Percentiles rank a stretch among this genome's conserved stretches.
These are phyloP conservation scores for Leishmania braziliensis DNA, from an alignment of 208 protist species.

Conservation along the genomic window DNA sequence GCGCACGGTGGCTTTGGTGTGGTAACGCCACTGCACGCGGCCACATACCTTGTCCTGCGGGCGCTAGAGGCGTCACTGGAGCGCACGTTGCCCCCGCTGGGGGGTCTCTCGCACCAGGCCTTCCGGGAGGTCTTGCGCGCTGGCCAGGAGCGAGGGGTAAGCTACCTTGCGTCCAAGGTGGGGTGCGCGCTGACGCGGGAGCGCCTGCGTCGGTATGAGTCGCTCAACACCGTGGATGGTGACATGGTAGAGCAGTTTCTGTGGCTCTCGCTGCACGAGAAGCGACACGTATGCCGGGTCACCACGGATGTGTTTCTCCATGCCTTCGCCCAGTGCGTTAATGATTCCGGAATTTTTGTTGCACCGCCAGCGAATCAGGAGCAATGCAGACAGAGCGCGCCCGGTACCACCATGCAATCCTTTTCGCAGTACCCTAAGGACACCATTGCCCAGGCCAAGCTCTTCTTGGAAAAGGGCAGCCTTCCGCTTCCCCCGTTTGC, in stretches of 20 bases:
- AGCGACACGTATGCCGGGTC: slow-evolving; percentile 17
- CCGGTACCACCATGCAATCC: neutral
- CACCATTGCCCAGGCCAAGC: slow-evolving; percentile 1
- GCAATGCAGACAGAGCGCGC: slow-evolving; percentile 3
- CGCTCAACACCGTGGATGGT: slow-evolving; percentile 42
- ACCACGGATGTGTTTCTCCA: slow-evolving; percentile 9
- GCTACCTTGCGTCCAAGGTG: slow-evolving; percentile 22
- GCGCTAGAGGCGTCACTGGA: slow-evolving; percentile 54
- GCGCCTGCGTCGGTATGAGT: slow-evolving; percentile 14
- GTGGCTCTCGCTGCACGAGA: slow-evolving; percentile 6
- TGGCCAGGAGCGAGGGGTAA: slow-evolving; percentile 57
- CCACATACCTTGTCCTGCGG: slow-evolving; percentile 59
- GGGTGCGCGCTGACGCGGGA: slow-evolving; percentile 19
- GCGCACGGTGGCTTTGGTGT: slow-evolving; percentile 76
- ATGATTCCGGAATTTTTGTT: slow-evolving; percentile 13
- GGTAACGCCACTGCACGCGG: slow-evolving; percentile 49
- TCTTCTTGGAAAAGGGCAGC: slow-evolving; percentile 9
- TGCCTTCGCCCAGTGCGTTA: slow-evolving; percentile 1
- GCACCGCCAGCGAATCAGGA: slow-evolving; percentile 7
- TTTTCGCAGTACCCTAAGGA: slow-evolving; percentile 18
- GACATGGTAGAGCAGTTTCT: slow-evolving; percentile 58
- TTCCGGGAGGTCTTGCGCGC: slow-evolving; percentile 54
- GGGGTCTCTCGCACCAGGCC: slow-evolving; percentile 42
- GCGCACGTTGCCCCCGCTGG: slow-evolving; percentile 9
- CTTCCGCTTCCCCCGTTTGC: slow-evolving; percentile 50